Evolutionary conservation across 306 rosid genomes (phyloP), one percentile per base, ranked within the genome.

Genomic region (Comarum palustre): DNA sequence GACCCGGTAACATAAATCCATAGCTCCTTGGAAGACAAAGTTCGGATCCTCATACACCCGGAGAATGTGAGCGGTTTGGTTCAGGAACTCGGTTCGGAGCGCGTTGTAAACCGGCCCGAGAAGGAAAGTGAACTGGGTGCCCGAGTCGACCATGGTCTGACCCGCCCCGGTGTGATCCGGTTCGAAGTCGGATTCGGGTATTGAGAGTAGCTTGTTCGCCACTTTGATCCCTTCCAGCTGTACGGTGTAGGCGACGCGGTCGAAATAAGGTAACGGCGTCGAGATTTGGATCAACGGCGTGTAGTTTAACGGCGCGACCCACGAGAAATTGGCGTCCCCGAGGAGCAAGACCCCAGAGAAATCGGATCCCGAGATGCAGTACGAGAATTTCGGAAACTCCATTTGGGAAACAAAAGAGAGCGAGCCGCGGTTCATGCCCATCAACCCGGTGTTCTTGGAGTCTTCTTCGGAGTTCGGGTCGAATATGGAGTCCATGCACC

Each of bases 161-260:
- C 98, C 96, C 46, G 96, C 90, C 1, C 98, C 98, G 31, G 96
- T 88, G 20, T 90, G 96, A 68, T 92, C 98, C 7, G 96, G 98
- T 70, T 48, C 77, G 20, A 88, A 85, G 0, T 73, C 60, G 0
- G 78, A 73, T 34, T 54, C 51, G 0, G 94, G 83, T 32, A 92
- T 75, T 6, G 78, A 84, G 0, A 92, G 79, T 15, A 82, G 69
- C 27, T 82, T 83, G 8, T 72, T 74, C 8, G 87, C 75, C 2
- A 92, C 95, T 41, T 73, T 85, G 15, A 90, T 90, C 15, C 95
- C 98, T 9, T 77, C 62, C 0, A 87, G 74, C 1, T 73, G 90
- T 6, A 90, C 90, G 1, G 96, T 84, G 73, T 90, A 92, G 0
- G 98, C 95, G 0, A 88, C 86, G 11, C 96, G 87, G 62, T 92